Conservation (phyloP, 495 filamentous ascomycete genomes). For the Tuber brumale region DNA sequence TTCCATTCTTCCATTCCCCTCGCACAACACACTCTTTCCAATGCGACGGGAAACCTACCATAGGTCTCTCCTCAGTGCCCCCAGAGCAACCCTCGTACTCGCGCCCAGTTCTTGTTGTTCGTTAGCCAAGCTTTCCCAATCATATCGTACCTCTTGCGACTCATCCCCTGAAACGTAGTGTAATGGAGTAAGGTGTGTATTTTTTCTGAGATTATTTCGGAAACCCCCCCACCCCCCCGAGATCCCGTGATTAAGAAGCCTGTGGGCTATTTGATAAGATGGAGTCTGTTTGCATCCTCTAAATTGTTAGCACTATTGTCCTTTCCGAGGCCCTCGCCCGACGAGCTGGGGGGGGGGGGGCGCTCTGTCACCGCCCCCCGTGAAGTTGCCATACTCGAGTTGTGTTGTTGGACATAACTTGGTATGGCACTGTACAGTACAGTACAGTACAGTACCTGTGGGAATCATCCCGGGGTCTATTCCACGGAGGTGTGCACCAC, state of each 20-base stretch:
- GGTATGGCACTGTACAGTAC: too few relatives aligned
- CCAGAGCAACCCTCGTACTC: not conserved
- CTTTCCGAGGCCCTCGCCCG: too few relatives aligned
- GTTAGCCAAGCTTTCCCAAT: not conserved
- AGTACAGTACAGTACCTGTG: too few relatives aligned
- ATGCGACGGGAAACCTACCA: not conserved
- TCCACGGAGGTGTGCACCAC: too few relatives aligned
- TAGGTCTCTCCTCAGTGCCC: not conserved
- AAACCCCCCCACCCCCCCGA: not conserved
- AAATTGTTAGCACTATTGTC: too few relatives aligned
- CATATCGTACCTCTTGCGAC: too few relatives aligned
- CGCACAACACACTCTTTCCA: not conserved
- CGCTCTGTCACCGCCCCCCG: too few relatives aligned
- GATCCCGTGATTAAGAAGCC: not conserved
- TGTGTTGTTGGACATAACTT: too few relatives aligned
- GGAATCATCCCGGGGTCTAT: too few relatives aligned
- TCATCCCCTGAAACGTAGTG: not conserved
- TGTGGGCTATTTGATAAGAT: not conserved
- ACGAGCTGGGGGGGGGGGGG: too few relatives aligned
- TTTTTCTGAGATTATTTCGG: not conserved
- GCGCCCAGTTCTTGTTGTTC: not conserved
- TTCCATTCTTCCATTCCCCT: not conserved
- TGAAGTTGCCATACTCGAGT: too few relatives aligned
- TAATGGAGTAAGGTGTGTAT: not conserved
- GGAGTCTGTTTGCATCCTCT: not conserved